Evolutionary conservation across 2,329 filamentous ascomycete genomes (phyloP).

Genomic region (Raffaelea arxii): DNA sequence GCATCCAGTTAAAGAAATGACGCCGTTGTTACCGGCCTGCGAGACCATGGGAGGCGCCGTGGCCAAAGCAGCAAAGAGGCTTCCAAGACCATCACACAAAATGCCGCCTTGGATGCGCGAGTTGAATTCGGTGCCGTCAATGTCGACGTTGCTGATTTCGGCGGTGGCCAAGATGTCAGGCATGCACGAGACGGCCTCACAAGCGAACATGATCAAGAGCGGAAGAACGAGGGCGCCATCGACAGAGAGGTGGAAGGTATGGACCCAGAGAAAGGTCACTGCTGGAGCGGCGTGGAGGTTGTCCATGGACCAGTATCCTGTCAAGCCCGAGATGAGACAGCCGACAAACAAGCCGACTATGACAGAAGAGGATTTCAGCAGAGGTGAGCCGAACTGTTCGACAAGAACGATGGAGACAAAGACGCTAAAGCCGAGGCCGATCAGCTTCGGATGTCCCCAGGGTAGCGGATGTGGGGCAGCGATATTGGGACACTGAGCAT

Average conservation of each 20-base stretch:
- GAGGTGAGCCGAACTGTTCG: slow-evolving; percentile 69
- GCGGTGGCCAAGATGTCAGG: slow-evolving; percentile 73
- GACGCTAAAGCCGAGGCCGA: slow-evolving; percentile 50
- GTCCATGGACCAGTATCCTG: slow-evolving; percentile 62
- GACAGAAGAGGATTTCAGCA: slow-evolving; percentile 73
- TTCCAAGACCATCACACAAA: slow-evolving; percentile 63
- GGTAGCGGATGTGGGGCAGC: slow-evolving; percentile 50
- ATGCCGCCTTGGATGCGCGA: slow-evolving; percentile 70
- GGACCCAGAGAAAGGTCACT: slow-evolving; percentile 67
- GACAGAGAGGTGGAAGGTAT: slow-evolving; percentile 61
- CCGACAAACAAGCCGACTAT: slow-evolving; percentile 59
- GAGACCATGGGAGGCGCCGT: slow-evolving; percentile 61
- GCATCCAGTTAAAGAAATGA: slow-evolving; percentile 57
- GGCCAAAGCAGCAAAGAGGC: slow-evolving; percentile 50
- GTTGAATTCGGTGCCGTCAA: slow-evolving; percentile 62
- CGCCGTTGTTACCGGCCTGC: slow-evolving; percentile 61
- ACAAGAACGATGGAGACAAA: slow-evolving; percentile 71
- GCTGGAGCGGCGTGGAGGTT: slow-evolving; percentile 61
- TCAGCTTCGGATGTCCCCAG: slow-evolving; percentile 48
- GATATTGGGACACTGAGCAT: slow-evolving; percentile 46
- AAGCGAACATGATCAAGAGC: slow-evolving; percentile 60
- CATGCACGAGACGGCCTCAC: slow-evolving; percentile 51
- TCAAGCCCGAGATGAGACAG: slow-evolving; percentile 67
- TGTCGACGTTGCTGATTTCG: slow-evolving; percentile 66
- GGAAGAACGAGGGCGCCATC: slow-evolving; percentile 67